phyloP scores from a whole-genome alignment of 371 early-diverging fungal species.

The Circinella minor region DNA sequence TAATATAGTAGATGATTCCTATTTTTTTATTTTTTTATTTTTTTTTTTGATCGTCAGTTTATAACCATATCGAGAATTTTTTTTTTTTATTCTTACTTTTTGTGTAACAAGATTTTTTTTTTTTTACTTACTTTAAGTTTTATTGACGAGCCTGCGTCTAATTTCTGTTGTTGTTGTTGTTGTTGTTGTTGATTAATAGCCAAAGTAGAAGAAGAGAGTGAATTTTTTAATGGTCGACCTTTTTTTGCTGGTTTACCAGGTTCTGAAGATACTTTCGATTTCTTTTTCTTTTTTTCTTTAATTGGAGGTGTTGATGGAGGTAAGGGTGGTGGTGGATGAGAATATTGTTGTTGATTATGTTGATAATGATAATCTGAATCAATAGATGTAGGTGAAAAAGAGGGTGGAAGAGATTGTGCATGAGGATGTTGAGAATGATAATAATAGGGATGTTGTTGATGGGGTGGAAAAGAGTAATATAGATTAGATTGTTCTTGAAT shows the following conservation, averaged over 20 bases:
- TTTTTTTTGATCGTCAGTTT: conserved; percentile 5
- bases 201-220: not conserved
- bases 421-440: not conserved
- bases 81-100: not conserved
- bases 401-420: not conserved
- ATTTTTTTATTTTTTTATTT: not conserved
- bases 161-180: not conserved
- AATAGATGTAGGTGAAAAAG: not conserved
- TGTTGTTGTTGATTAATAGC: not conserved
- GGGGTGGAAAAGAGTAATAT: not conserved
- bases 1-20: conserved; percentile 1
- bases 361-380: not conserved
- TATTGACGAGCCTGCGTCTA: conserved; percentile 6
- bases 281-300: not conserved
- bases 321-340: not conserved
- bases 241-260: conserved; percentile 10
- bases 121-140: not conserved
- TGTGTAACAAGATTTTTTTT: conserved; percentile 1
- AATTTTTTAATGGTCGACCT: conserved; percentile 7
- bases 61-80: conserved; percentile 1
- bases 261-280: not conserved
- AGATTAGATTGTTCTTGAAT: not conserved
- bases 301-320: conserved; percentile 5
- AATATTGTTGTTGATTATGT: not conserved
- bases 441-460: not conserved